Conservation (phyloP, 108 stramenopile genomes). For the Cyclotella sp. region DNA sequence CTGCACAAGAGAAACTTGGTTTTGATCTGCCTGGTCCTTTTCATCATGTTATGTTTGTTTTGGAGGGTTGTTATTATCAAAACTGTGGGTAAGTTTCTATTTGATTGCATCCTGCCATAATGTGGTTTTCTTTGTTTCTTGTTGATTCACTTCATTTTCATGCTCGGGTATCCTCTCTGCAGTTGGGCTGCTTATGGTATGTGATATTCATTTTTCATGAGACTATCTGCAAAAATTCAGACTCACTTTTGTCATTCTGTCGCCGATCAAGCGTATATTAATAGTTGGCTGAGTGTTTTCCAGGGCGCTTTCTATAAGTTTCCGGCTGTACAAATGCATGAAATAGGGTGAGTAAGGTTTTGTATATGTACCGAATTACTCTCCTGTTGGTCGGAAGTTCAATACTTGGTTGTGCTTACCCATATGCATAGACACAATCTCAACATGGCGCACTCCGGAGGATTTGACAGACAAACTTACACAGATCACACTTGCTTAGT, state of each 20-base stretch:
- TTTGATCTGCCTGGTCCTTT: constrained; percentile 36
- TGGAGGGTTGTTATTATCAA: constrained; percentile 30
- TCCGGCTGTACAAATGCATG: constrained; percentile 41
- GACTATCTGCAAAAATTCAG: background rate
- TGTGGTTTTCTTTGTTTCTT: background rate
- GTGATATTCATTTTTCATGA: background rate
- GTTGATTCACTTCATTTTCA: background rate
- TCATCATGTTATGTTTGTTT: constrained; percentile 42
- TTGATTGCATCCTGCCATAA: background rate
- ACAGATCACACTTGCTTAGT: constrained; percentile 40
- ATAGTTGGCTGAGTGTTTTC: constrained; percentile 41
- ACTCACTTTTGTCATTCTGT: constrained; percentile 4
- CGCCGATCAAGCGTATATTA: constrained; percentile 33
- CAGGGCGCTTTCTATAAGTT: constrained; percentile 33
- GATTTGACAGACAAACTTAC: constrained; percentile 36
- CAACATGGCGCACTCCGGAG: constrained; percentile 39
- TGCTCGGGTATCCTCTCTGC: background rate
- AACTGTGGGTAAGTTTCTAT: constrained; percentile 11
- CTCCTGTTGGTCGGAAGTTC: background rate
- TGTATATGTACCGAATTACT: background rate
- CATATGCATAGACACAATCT: constrained; percentile 11
- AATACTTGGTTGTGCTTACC: too few relatives aligned
- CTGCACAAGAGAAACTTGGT: constrained; percentile 24
- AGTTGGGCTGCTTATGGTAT: constrained; percentile 15
- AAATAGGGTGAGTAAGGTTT: constrained; percentile 31